Evolutionary conservation across 2,329 filamentous ascomycete genomes (phyloP), one percentile per base, ranked within the genome.

Genomic region (Hortaea sp.): DNA sequence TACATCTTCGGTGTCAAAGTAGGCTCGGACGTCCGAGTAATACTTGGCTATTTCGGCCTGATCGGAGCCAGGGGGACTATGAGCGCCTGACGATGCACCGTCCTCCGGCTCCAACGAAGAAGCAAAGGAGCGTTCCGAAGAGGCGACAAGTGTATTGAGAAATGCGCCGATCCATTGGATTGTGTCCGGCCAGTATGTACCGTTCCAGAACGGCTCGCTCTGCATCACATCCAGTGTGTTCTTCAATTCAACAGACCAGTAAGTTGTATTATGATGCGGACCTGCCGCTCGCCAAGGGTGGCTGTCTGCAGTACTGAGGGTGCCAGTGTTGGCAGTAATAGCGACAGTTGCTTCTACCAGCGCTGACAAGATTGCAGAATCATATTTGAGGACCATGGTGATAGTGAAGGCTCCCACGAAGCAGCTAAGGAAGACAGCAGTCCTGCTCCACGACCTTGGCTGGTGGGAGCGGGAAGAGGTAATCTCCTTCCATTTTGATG

Each of bases 81-180:
- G 41, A 42, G 51, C 47, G 11, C 44, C 42, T 2, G 48, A 48
- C 10, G 46, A 39, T 31, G 46, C 44, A 29, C 49, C 51, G 10
- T 47, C 39, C 30, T 53, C 51, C 29, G 50, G 27, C 6, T 42
- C 44, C 11, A 58, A 42, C 1, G 51, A 43, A 31, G 52, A 42
- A 2, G 46, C 53, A 28, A 59, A 51, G 10, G 55, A 55, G 29
- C 48, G 46, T 28, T 54, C 51, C 7, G 55, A 53, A 11, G 55
- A 45, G 34, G 49, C 45, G 13, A 61, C 41, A 30, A 61, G 49
- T 5, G 58, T 61, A 37, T 57, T 50, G 5, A 61, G 45, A 38
- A 61, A 44, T 11, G 60, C 60, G 7, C 54, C 54, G 1, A 56
- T 55, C 60, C 60, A 63, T 47, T 63, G 57, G 27, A 60, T 49